Conservation (phyloP, 768 basidiomycete genomes). For the Kwoniella botswanensis region DNA sequence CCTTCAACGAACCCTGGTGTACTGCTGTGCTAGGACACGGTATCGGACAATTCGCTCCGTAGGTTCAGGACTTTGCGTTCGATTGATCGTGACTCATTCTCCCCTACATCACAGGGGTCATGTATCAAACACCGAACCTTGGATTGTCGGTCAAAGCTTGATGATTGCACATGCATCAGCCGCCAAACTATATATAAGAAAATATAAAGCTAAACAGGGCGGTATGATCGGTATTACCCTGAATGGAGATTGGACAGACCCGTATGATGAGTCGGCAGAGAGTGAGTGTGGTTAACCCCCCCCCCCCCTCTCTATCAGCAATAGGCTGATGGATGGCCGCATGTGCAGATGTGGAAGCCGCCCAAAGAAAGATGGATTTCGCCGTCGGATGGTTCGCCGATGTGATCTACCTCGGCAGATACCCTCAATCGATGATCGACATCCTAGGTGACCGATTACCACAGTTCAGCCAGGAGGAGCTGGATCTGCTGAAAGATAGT, state of each 20-base stretch:
- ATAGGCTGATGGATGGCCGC: too few relatives aligned
- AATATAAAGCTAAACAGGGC: constrained; percentile 68
- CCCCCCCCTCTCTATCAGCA: too few relatives aligned
- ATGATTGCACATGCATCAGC: constrained; percentile 74
- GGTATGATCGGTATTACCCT: constrained; percentile 80
- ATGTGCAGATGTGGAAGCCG: constrained; percentile 67
- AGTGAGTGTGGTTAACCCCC: constrained; percentile 60
- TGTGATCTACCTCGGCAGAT: constrained; percentile 73
- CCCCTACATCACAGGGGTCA: constrained; percentile 29
- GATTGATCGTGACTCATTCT: neutral
- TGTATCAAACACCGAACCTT: constrained; percentile 43
- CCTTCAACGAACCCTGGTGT: constrained; percentile 70
- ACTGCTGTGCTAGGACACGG: constrained; percentile 70
- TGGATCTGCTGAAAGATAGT: constrained; percentile 48
- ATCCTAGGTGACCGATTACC: constrained; percentile 51
- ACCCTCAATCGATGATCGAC: constrained; percentile 61
- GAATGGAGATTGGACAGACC: constrained; percentile 76
- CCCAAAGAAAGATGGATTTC: constrained; percentile 73
- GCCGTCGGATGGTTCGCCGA: constrained; percentile 69
- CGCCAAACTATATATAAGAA: constrained; percentile 69
- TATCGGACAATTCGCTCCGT: constrained; percentile 67
- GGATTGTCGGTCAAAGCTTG: constrained; percentile 67
- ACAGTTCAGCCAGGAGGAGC: constrained; percentile 50
- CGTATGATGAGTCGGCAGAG: constrained; percentile 71
- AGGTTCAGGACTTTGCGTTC: constrained; percentile 9